Evolutionary conservation across 306 rosid species (phyloP), one percentile per base, ranked within the genome.

Genomic region (Erythrophleum fordii): DNA sequence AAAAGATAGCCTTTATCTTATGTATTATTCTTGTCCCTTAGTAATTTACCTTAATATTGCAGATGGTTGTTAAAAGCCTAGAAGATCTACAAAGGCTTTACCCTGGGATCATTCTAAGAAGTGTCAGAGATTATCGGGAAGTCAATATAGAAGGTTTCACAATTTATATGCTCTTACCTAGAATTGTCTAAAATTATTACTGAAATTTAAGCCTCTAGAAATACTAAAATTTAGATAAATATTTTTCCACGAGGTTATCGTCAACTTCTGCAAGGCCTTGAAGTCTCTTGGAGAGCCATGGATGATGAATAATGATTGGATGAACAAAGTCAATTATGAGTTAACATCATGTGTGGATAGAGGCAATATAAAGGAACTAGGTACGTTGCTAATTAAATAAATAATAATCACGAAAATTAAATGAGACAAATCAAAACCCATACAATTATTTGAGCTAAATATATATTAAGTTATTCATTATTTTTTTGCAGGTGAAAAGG

Each of bases 251-350:
- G 77, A 92, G 94, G 80, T 77, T 62, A 80, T 90, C 62, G 72
- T 72, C 68, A 72, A 70, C 71, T 88, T 88, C 78, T 83, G 87
- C 69, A 76, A 56, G 48, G 81, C 92, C 9, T 44, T 92, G 89
- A 88, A 84, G 83, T 87, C 85, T 35, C 80, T 87, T 52, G 94
- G 88, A 80, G 92, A 88, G n/a, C 80, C 85, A 10, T 90, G 94
- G 97, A 83, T 85, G 77, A 49, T 26, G 64, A 80, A 82, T 45
- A 73, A 84, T 59, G 85, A 73, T n/a, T n/a, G n/a, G n/a, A n/a
- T n/a, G n/a, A n/a, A n/a, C n/a, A n/a, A n/a, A n/a, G n/a, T n/a
- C n/a, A n/a, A 77, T 53, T 78, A 80, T 75, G 85, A 78, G 28
- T 35, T 90, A 8, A 71, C 91, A 75, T 52, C 88, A 68, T 82